These are phyloP conservation scores for Circinella umbellata DNA, from an alignment of 371 early-diverging fungal genomes.

Conservation along the genomic window DNA sequence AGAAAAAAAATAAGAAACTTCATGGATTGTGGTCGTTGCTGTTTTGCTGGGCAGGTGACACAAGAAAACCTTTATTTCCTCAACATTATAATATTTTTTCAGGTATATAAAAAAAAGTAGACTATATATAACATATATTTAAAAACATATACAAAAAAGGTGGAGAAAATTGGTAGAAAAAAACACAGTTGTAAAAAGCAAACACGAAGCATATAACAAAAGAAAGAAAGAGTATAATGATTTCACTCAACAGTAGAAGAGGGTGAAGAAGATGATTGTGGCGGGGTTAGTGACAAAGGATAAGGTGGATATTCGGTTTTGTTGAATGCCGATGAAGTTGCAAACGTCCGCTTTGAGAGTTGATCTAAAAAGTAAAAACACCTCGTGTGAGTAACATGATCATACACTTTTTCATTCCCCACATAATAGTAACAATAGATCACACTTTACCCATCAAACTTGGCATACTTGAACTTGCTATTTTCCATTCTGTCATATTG, in stretches of 20 bases:
- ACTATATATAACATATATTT: not conserved
- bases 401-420: not conserved
- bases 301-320: constrained; percentile 27
- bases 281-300: constrained; percentile 19
- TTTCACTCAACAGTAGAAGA: not conserved
- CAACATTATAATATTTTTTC: too few relatives aligned
- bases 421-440: not conserved
- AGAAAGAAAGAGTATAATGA: not conserved
- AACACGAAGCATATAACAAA: not conserved
- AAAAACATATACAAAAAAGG: not conserved
- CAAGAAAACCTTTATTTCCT: too few relatives aligned
- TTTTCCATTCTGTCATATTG: constrained; percentile 25
- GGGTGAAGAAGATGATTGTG: constrained; percentile 6
- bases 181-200: not conserved
- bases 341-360: constrained; percentile 36
- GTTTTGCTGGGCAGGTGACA: too few relatives aligned
- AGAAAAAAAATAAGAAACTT: too few relatives aligned
- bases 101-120: too few relatives aligned
- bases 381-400: constrained; percentile 10
- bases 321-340: constrained; percentile 18
- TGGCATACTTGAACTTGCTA: constrained; percentile 33
- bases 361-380: constrained; percentile 22
- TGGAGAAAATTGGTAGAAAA: not conserved
- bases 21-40: not conserved
- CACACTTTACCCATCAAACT: constrained; percentile 46